phyloP scores from a whole-genome alignment of 768 basidiomycete species.

The Heimioporus sp. region DNA sequence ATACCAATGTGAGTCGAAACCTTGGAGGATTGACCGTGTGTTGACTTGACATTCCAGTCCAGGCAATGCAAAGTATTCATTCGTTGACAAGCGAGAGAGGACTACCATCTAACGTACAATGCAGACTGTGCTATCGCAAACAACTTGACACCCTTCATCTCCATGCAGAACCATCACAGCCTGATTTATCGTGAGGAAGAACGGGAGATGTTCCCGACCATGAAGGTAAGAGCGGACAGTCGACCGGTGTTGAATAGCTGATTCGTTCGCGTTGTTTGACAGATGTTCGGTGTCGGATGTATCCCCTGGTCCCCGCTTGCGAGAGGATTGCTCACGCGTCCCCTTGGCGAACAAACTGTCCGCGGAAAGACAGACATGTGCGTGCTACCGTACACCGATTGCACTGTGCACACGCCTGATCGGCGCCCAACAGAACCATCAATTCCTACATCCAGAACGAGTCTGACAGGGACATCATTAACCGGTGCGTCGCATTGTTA shows the following conservation, averaged over 20 bases:
- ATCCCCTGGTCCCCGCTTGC: slow-evolving; percentile 47
- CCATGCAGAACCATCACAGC: slow-evolving; percentile 63
- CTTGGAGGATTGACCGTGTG: neutral
- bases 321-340: slow-evolving; percentile 35
- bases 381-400: neutral
- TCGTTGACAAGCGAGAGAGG: too few species aligned
- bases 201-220: slow-evolving; percentile 52
- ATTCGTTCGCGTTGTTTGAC: neutral
- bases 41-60: slow-evolving; percentile 25
- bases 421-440: slow-evolving; percentile 19
- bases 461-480: slow-evolving; percentile 27
- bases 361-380: slow-evolving; percentile 18
- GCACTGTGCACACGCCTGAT: neutral
- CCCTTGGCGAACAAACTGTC: slow-evolving; percentile 29
- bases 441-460: slow-evolving; percentile 19
- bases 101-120: neutral
- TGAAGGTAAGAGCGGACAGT: slow-evolving; percentile 5
- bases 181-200: slow-evolving; percentile 62
- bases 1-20: slow-evolving; percentile 33
- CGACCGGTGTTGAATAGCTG: too few species aligned
- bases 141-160: slow-evolving; percentile 53
- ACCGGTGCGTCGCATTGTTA: slow-evolving; percentile 13
- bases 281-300: slow-evolving; percentile 43
- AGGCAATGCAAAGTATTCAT: slow-evolving; percentile 39
- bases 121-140: slow-evolving; percentile 40